Conservation (phyloP, 192 early-diverging fungal species). For the Backusella luteola region DNA sequence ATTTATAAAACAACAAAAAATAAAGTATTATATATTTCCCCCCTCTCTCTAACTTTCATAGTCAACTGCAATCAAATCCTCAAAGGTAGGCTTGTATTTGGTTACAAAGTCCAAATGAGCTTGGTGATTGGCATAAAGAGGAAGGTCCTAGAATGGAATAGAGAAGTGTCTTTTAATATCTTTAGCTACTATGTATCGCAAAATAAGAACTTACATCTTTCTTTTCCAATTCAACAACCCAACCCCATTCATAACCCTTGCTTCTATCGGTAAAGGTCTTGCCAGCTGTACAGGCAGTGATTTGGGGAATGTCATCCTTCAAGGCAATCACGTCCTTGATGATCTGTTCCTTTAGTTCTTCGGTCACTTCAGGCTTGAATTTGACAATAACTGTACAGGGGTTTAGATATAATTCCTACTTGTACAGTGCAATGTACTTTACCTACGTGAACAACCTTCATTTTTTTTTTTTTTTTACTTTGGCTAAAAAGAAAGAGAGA, state of each 20-base stretch:
- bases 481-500: neutral
- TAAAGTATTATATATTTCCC: neutral
- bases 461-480: neutral
- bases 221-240: slow-evolving; percentile 34
- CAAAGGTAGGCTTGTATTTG: slow-evolving; percentile 16
- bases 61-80: slow-evolving; percentile 31
- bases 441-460: slow-evolving; percentile 27
- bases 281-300: slow-evolving; percentile 21
- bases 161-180: neutral
- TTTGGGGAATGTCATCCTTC: slow-evolving; percentile 33
- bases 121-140: slow-evolving; percentile 22
- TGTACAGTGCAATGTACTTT: neutral
- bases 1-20: neutral
- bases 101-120: slow-evolving; percentile 23
- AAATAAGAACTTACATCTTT: slow-evolving; percentile 22
- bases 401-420: neutral
- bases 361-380: slow-evolving; percentile 28
- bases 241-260: slow-evolving; percentile 33
- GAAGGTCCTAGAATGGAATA: slow-evolving; percentile 16
- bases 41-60: slow-evolving; percentile 20
- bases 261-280: slow-evolving; percentile 33
- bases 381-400: slow-evolving; percentile 26
- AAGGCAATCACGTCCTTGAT: slow-evolving; percentile 23
- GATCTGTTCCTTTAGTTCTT: slow-evolving; percentile 13
- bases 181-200: no score